A percentile compares a stretch with the other conserved stretches of the same genome.
phyloP scores from a whole-genome alignment of 345 rosid genomes.

The Salix udensis region DNA sequence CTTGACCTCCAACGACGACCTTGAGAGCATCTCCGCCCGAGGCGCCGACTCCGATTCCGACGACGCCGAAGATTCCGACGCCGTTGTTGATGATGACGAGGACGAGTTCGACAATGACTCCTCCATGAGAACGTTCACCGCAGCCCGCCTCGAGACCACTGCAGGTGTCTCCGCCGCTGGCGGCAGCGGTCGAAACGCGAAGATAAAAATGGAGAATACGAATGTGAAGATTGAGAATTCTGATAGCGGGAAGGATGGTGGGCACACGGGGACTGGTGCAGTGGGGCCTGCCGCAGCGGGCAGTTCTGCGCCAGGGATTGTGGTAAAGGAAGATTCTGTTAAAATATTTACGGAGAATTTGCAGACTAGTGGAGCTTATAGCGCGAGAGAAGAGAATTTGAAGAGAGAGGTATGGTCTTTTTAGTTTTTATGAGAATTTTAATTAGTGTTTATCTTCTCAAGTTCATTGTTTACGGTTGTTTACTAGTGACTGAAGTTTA shows the following conservation, averaged over 20 bases:
- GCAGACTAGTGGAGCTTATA: constrained; percentile 96
- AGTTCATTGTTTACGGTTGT: not conserved
- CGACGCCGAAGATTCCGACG: constrained; percentile 82
- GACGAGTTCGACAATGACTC: constrained; percentile 82
- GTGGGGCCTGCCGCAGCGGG: constrained; percentile 37
- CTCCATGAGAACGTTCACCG: constrained; percentile 79
- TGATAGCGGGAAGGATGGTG: constrained; percentile 61
- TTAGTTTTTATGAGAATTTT: not conserved
- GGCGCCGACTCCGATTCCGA: constrained; percentile 76
- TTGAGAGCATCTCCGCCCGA: constrained; percentile 95
- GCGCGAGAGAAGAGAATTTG: constrained; percentile 88
- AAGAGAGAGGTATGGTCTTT: constrained; percentile 67
- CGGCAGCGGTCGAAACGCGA: constrained; percentile 44
- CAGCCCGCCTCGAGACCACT: constrained; percentile 66
- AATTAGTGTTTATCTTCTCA: not conserved
- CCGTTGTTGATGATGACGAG: constrained; percentile 90
- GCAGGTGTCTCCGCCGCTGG: constrained; percentile 35
- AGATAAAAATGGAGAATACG: constrained; percentile 61
- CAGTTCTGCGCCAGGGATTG: constrained; percentile 44
- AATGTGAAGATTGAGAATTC: constrained; percentile 72
- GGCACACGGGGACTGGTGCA: constrained; percentile 32
- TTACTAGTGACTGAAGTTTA: not conserved
- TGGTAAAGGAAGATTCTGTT: constrained; percentile 67
- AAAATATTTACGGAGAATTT: constrained; percentile 86
- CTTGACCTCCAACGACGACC: constrained; percentile 88